These are phyloP conservation scores for Medicago truncatula DNA, from an alignment of 306 rosid species.

Conservation along the genomic window MtrunA17r5.0-ANR NC_053043.1:42998501-42999000, in stretches of 20 bases:
- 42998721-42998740: background rate
- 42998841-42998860: no score
- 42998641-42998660: background rate
- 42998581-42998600: constrained; percentile 1
- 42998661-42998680: background rate
- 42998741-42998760: no score
- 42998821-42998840: no score
- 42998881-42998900: no score
- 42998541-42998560: background rate
- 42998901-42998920: no score
- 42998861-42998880: no score
- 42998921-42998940: background rate
- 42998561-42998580: constrained; percentile 19
- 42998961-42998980: constrained; percentile 27
- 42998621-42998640: background rate
- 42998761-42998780: no score
- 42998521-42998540: background rate
- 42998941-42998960: constrained; percentile 32
- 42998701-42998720: background rate
- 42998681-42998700: background rate
- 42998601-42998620: background rate
- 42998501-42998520: background rate
- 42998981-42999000: no score
- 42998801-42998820: no score
- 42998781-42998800: no score